Percentiles rank a stretch among this genome's conserved stretches.
These are phyloP conservation scores for Auriculariales sp. DNA, from an alignment of 768 basidiomycete species.

Conservation along the genomic window DNA sequence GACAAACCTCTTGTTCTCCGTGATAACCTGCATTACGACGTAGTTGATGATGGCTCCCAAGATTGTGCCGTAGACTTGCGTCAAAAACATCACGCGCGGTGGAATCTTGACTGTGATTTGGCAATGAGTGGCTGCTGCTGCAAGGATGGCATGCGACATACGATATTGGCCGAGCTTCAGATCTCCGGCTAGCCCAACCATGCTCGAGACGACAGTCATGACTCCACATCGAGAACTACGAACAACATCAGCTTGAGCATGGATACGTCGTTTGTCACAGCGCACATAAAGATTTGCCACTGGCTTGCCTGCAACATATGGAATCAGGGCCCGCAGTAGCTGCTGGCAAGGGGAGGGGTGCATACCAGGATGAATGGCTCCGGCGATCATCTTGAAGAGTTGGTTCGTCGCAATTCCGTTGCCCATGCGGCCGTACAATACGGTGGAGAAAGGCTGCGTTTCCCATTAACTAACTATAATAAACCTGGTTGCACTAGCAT, in stretches of 20 bases:
- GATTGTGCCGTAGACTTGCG: conserved; percentile 52
- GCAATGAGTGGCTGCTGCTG: not conserved
- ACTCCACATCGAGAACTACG: conserved; percentile 53
- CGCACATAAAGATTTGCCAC: conserved; percentile 56
- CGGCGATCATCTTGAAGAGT: conserved; percentile 16
- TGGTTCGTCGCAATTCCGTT: conserved; percentile 45
- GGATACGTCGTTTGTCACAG: not conserved
- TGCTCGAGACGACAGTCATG: conserved; percentile 44
- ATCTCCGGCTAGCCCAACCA: conserved; percentile 31
- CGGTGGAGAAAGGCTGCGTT: conserved; percentile 37
- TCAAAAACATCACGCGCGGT: conserved; percentile 48
- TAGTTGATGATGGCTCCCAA: conserved; percentile 23
- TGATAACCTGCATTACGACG: conserved; percentile 29
- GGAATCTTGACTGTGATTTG: conserved; percentile 34
- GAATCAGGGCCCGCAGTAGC: not conserved
- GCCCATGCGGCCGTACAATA: conserved; percentile 44
- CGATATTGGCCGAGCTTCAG: conserved; percentile 26
- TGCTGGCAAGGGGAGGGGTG: not conserved
- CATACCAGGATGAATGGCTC: conserved; percentile 8
- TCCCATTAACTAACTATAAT: conserved; percentile 5
- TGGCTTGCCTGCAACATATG: conserved; percentile 27
- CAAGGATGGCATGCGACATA: not conserved
- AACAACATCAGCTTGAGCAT: not conserved
- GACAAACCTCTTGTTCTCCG: not conserved
- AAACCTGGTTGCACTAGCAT: not conserved